Conservation (phyloP, 257 asterid species). For the Dorcoceras hygrometricum region DNA sequence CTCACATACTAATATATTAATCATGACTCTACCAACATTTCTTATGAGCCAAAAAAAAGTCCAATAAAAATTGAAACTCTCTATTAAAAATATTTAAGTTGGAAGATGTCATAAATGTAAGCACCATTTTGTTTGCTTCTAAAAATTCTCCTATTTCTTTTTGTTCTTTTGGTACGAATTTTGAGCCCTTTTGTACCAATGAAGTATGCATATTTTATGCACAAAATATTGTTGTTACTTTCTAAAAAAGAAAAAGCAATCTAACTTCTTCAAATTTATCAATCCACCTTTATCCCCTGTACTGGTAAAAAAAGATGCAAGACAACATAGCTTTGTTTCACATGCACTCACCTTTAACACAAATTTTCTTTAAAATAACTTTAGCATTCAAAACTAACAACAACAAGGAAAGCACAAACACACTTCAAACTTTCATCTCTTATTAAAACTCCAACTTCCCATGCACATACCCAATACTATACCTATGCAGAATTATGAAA, state of each 20-base stretch:
- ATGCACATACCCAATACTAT: neutral
- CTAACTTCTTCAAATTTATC: constrained; percentile 51
- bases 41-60: constrained; percentile 21
- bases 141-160: neutral
- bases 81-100: neutral
- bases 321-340: constrained; percentile 92
- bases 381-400: constrained; percentile 64
- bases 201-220: neutral
- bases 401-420: constrained; percentile 86
- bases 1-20: constrained; percentile 22
- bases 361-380: constrained; percentile 30
- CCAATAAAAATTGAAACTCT: neutral
- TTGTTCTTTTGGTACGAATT: neutral
- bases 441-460: constrained; percentile 36
- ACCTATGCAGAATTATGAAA: constrained; percentile 23
- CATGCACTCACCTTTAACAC: constrained; percentile 74
- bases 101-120: neutral
- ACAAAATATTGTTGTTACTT: constrained; percentile 29
- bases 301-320: constrained; percentile 39
- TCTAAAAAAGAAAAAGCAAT: constrained; percentile 50
- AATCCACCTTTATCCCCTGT: constrained; percentile 50
- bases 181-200: neutral
- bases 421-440: constrained; percentile 27
- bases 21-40: constrained; percentile 10
- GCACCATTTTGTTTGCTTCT: neutral